Percentiles rank a stretch among this genome's conserved stretches.
Evolutionary conservation across 2,329 filamentous ascomycete genomes (phyloP).

Genomic region (Cladosporium sp.): DNA sequence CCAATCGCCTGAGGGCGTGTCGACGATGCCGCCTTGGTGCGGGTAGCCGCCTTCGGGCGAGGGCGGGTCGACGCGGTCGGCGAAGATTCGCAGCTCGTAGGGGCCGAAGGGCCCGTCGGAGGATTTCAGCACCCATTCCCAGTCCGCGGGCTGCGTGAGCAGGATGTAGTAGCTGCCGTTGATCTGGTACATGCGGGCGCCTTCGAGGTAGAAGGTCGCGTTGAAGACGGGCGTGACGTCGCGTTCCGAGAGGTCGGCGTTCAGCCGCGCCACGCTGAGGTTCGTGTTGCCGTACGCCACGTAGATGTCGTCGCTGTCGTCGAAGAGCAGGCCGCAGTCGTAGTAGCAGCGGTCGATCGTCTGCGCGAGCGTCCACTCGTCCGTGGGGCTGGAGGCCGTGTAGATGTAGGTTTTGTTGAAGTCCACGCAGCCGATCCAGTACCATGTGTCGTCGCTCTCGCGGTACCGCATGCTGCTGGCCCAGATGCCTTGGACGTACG

Average conservation of each 20-base stretch:
- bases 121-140: conserved; percentile 47
- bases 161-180: conserved; percentile 53
- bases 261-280: conserved; percentile 48
- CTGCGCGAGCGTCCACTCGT: conserved; percentile 39
- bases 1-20: conserved; percentile 49
- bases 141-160: conserved; percentile 40
- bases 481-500: conserved; percentile 52
- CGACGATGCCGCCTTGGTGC: conserved; percentile 53
- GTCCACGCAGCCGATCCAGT: conserved; percentile 54
- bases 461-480: conserved; percentile 50
- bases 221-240: conserved; percentile 42
- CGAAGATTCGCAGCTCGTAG: conserved; percentile 43
- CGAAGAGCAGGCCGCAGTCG: conserved; percentile 52
- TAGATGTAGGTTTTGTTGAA: conserved; percentile 49
- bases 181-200: conserved; percentile 52
- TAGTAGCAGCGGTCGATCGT: conserved; percentile 48
- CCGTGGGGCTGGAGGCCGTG: conserved; percentile 38
- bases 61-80: conserved; percentile 25
- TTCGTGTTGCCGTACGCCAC: conserved; percentile 48
- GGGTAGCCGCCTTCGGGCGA: conserved; percentile 28
- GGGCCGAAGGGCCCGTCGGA: conserved; percentile 46
- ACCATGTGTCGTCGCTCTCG: conserved; percentile 43
- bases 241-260: conserved; percentile 41
- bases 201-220: conserved; percentile 38
- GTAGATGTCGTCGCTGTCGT: conserved; percentile 55